Evolutionary conservation across 495 filamentous ascomycete genomes (phyloP), one percentile per base, ranked within the genome.

Genomic region (Cairneyella variabilis): DNA sequence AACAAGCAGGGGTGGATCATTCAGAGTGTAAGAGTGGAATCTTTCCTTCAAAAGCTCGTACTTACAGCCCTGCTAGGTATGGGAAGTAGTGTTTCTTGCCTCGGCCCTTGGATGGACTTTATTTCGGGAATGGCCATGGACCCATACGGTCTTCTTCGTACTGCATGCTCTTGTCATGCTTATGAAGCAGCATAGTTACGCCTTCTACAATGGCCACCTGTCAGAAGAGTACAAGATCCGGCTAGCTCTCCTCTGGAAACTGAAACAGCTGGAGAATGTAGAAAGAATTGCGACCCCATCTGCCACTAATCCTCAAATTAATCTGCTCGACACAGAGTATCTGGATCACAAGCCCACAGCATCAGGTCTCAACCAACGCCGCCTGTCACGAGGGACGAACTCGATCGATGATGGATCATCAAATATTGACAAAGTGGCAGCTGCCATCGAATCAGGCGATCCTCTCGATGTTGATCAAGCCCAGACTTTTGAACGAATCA

Each of bases 181-280:
- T 41, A 90, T 90, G 86, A 90, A 90, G 67, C 83, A 85, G 62
- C 86, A 90, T 61, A 85, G 80, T 44, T 89, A 86, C 62, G 77
- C 81, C 2, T 86, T 85, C 53, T 90, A 43, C 47, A 56, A 90
- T 60, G 86, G 86, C 4, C 76, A 90, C 56, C 68, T 90, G 25
- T 85, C 83, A 6, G 74, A 78, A 38, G 70, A 78, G 4, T 79
- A 80, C 53, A 74, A 74, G 44, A 74, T 74, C 44, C 64, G 76
- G 23, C 50, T 56, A 9, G 43, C 40, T 25, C 67, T 82, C n/a
- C 59, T 64, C 42, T 53, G 51, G n/a, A 77, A 76, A 38, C 61
- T 78, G 0, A 51, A 67, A 25, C 68, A 74, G 52, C 66, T 80
- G 0, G 66, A 74, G 21, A 57, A 64, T 28, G 59, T 51, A 25